Conservation (phyloP, 2,329 filamentous ascomycete species). For the Eutypella sp. region DNA sequence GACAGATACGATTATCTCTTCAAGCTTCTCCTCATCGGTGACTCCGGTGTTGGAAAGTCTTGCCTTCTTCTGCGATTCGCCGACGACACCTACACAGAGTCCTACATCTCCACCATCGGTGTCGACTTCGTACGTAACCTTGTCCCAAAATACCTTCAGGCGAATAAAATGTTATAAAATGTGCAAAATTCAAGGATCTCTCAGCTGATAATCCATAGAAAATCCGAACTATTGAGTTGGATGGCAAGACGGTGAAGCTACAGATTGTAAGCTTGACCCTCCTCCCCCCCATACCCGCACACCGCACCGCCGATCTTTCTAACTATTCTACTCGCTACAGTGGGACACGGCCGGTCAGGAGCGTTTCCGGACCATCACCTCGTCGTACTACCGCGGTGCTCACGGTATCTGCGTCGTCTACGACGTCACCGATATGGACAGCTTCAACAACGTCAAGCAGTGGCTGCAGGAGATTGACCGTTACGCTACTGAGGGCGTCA, state of each 20-base stretch:
- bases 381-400: conserved; percentile 97
- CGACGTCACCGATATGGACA: conserved; percentile 99
- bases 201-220: conserved; percentile 57
- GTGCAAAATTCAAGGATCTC: neutral
- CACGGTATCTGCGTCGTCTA: conserved; percentile 99
- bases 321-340: conserved; percentile 42
- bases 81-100: conserved; percentile 98
- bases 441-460: conserved; percentile 99
- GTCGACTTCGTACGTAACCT: conserved; percentile 86
- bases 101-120: conserved; percentile 99
- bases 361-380: conserved; percentile 99
- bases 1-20: conserved; percentile 99
- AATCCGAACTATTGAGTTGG: conserved; percentile 99
- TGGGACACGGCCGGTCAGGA: conserved; percentile 99
- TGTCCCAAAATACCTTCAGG: no score
- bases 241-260: conserved; percentile 99
- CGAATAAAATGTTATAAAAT: no score
- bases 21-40: conserved; percentile 99
- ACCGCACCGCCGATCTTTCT: no score
- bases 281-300: no score
- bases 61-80: conserved; percentile 96
- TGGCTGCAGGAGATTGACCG: conserved; percentile 99
- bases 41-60: conserved; percentile 99
- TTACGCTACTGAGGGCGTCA: conserved; percentile 98
- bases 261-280: conserved; percentile 73